A percentile compares a stretch with the other conserved stretches of the same genome.
phyloP scores from a whole-genome alignment of 2,329 filamentous ascomycete species.

The Cryphonectria parasitica region DNA sequence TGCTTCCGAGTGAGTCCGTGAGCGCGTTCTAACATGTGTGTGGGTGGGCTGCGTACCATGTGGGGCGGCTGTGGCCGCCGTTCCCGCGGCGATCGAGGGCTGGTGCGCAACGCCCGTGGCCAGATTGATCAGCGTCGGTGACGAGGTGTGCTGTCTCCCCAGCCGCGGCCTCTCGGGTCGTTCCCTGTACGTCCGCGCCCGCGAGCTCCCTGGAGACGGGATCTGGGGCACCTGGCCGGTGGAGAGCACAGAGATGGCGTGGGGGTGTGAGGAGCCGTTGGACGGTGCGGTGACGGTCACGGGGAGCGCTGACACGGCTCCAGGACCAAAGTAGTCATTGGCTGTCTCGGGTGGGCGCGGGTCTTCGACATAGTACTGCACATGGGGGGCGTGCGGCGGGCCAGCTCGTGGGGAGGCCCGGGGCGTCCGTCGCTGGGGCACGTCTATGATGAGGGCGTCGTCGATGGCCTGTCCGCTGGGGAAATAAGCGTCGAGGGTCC shows the following conservation, averaged over 20 bases:
- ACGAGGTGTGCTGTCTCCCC: slow-evolving; percentile 76
- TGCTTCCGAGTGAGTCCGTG: slow-evolving; percentile 60
- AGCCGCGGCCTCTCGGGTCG: slow-evolving; percentile 64
- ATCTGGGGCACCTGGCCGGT: slow-evolving; percentile 80
- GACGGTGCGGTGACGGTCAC: slow-evolving; percentile 44
- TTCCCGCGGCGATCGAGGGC: slow-evolving; percentile 39
- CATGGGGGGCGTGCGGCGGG: slow-evolving; percentile 46
- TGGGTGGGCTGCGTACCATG: slow-evolving; percentile 46
- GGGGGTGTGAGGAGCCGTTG: slow-evolving; percentile 41
- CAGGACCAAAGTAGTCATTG: slow-evolving; percentile 81
- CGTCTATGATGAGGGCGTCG: slow-evolving; percentile 89
- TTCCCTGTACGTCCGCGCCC: slow-evolving; percentile 59
- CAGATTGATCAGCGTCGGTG: slow-evolving; percentile 72
- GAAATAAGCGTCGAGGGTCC: slow-evolving; percentile 80
- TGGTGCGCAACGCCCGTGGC: slow-evolving; percentile 50
- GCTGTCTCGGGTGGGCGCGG: slow-evolving; percentile 68
- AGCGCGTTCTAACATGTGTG: slow-evolving; percentile 47
- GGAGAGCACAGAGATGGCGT: slow-evolving; percentile 73
- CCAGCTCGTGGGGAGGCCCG: slow-evolving; percentile 73
- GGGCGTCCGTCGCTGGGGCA: slow-evolving; percentile 76
- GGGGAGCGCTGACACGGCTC: slow-evolving; percentile 48
- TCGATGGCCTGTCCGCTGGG: slow-evolving; percentile 85
- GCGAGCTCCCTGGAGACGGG: slow-evolving; percentile 77
- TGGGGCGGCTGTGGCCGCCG: slow-evolving; percentile 33
- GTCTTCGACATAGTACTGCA: slow-evolving; percentile 64